phyloP scores from a whole-genome alignment of 371 early-diverging fungal species.

The Rhizopus sp. region DNA sequence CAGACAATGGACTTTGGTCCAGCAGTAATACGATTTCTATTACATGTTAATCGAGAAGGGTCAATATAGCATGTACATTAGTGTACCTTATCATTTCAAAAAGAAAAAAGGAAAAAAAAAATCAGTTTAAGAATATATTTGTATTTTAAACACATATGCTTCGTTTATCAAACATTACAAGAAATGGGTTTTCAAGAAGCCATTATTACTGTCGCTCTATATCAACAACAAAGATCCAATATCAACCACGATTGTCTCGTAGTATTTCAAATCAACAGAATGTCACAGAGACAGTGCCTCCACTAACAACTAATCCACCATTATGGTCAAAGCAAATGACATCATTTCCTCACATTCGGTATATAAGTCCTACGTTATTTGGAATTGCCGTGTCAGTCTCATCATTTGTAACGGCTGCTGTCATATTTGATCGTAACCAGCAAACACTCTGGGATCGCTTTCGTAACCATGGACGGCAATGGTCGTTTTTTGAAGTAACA shows the following conservation, averaged over 20 bases:
- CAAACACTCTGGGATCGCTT: slow-evolving; percentile 27
- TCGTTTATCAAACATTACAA: neutral
- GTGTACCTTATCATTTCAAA: slow-evolving; percentile 3
- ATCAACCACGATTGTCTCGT: too few species aligned
- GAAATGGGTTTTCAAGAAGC: too few species aligned
- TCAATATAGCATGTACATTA: neutral
- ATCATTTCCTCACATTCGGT: slow-evolving; percentile 18
- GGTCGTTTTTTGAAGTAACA: slow-evolving; percentile 18
- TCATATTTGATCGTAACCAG: slow-evolving; percentile 26
- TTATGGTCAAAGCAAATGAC: neutral
- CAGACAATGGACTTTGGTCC: slow-evolving; percentile 63
- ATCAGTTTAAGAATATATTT: neutral
- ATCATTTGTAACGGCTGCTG: slow-evolving; percentile 26
- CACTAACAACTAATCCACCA: neutral
- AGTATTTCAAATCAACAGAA: neutral
- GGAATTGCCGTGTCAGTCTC: slow-evolving; percentile 13
- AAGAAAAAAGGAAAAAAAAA: neutral
- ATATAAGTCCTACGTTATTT: slow-evolving; percentile 23
- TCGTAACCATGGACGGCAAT: slow-evolving; percentile 13
- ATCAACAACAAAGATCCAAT: neutral
- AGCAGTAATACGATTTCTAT: slow-evolving; percentile 48
- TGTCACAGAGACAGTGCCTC: neutral
- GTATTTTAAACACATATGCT: neutral
- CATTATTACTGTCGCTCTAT: neutral
- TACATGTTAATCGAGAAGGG: neutral